phyloP scores from a whole-genome alignment of 2,329 filamentous ascomycete genomes.

The Fusarium sp. region DNA sequence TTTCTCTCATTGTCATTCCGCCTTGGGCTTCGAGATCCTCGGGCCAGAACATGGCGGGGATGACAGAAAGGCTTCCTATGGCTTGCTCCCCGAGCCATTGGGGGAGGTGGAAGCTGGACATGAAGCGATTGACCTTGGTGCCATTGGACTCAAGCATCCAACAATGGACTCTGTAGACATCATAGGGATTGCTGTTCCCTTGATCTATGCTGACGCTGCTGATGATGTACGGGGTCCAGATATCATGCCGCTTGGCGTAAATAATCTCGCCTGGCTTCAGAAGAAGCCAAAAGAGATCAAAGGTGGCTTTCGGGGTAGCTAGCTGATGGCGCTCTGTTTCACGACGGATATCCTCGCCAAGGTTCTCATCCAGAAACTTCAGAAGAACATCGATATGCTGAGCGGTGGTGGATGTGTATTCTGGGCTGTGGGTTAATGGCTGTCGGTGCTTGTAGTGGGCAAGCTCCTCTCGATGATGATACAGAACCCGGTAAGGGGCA shows the following conservation, averaged over 20 bases:
- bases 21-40: conserved; percentile 53
- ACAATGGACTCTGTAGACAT: conserved; percentile 52
- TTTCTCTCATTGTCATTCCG: conserved; percentile 53
- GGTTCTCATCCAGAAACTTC: conserved; percentile 57
- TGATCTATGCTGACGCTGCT: conserved; percentile 50
- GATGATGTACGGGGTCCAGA: conserved; percentile 60
- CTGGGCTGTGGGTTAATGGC: conserved; percentile 56
- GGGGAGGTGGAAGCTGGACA: conserved; percentile 54
- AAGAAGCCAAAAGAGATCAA: conserved; percentile 61
- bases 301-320: conserved; percentile 58
- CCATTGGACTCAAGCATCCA: conserved; percentile 59
- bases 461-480: conserved; percentile 61
- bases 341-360: conserved; percentile 54
- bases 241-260: conserved; percentile 57
- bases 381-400: conserved; percentile 62
- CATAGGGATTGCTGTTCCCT: conserved; percentile 15
- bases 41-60: conserved; percentile 60
- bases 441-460: conserved; percentile 58
- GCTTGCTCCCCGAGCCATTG: conserved; percentile 61
- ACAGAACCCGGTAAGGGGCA: conserved; percentile 62
- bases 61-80: conserved; percentile 56
- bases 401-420: conserved; percentile 57
- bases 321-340: conserved; percentile 58
- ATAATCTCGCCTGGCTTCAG: conserved; percentile 61
- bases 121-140: conserved; percentile 54